Evolutionary conservation across 2,329 filamentous ascomycete species (phyloP), one percentile per base, ranked within the genome.

Genomic region (Byssothecium circinans): DNA sequence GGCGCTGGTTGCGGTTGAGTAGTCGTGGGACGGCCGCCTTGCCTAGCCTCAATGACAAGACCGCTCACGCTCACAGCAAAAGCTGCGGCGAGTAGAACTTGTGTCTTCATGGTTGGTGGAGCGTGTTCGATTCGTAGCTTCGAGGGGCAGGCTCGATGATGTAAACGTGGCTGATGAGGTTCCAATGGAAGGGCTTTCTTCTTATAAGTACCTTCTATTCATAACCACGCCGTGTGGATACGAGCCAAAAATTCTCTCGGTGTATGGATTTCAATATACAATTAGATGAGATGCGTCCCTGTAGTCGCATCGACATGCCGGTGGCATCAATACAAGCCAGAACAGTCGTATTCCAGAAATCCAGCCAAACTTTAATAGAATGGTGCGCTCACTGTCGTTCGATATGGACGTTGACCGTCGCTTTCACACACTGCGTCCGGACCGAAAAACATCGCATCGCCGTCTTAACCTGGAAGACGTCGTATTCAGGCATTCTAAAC

Each of bases 231-330:
- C 54, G 19, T 43, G 19, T 18, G 15, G 20, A 15, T 39, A 25
- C 22, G 29, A 32, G 34, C 19, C 18, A 3, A 39, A 27, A 27
- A n/a, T 25, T 39, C 25, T 23, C 36, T 11, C 15, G 23, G 25
- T 25, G 18, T 39, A 25, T 39, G 12, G 36, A 39, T 15, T 25
- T 22, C 36, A 27, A 68, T 66, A 65, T 66, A 50, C 4, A 49
- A 55, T 57, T 66, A 66, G 49, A 68, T 65, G 57, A 65, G 45
- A 15, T 36, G 35, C 23, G 52, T 48, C 53, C 34, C 36, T 52
- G 60, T 43, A 47, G 49, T 54, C 49, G 39, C 29, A 49, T 46
- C 48, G 34, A 46, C 51, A 45, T 37, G 48, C 49, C 45, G 38
- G 49, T 47, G 41, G 36, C 45, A 54, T 45, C 44, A 41, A 41